Evolutionary conservation across 2,329 filamentous ascomycete genomes (phyloP).

Genomic region (Sclerotinia glacialis): DNA sequence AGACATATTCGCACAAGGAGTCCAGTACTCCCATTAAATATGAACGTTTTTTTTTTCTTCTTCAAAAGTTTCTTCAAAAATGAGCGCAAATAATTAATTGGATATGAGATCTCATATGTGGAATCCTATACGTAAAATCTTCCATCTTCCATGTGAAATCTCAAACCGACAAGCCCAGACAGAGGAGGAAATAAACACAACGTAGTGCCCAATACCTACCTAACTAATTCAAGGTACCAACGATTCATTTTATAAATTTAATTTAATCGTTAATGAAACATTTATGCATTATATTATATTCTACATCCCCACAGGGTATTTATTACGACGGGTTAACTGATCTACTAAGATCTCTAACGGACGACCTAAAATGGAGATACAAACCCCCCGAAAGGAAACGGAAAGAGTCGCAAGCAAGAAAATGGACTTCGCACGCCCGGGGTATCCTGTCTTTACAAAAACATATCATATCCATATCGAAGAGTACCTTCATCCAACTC

Average conservation of each 20-base stretch:
- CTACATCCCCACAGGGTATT: not conserved
- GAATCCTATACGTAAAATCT: no score
- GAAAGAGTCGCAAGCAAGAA: not conserved
- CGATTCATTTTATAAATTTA: no score
- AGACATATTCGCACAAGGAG: no score
- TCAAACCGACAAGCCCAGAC: no score
- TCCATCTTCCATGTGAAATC: no score
- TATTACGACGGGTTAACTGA: not conserved
- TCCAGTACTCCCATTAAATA: no score
- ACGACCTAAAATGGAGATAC: not conserved
- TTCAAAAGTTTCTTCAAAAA: no score
- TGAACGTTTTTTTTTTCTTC: no score
- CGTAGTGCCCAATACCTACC: no score
- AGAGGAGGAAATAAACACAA: no score
- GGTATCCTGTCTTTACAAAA: constrained; percentile 1
- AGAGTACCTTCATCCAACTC: constrained; percentile 1
- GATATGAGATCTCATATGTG: no score
- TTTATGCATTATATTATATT: not conserved
- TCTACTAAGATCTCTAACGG: not conserved
- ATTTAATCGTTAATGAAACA: not conserved
- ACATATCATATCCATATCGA: not conserved
- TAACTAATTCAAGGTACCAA: not conserved
- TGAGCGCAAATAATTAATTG: no score
- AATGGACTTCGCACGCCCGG: not conserved
- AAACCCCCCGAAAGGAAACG: not conserved